Conservation (phyloP, 768 basidiomycete species). For the Boletus sp. region DNA sequence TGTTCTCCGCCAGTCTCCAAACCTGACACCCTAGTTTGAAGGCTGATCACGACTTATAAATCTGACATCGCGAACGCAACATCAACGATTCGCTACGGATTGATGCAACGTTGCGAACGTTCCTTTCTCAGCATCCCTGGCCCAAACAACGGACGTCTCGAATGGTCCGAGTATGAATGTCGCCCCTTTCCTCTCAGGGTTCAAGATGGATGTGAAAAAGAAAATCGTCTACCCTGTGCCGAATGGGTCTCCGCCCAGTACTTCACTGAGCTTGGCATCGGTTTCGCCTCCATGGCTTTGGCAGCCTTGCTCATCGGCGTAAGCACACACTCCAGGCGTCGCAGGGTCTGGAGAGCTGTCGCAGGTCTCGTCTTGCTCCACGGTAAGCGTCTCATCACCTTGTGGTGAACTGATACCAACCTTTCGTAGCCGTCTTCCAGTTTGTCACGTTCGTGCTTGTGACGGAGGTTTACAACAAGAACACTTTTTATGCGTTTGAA, state of each 20-base stretch:
- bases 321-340: slow-evolving; percentile 68
- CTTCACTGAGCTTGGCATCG: slow-evolving; percentile 58
- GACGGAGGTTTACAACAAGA: slow-evolving; percentile 54
- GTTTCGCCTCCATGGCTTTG: slow-evolving; percentile 60
- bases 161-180: slow-evolving; percentile 59
- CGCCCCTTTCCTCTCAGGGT: slow-evolving; percentile 62
- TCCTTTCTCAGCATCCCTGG: slow-evolving; percentile 47
- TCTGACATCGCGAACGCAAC: slow-evolving; percentile 46
- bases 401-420: background rate
- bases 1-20: slow-evolving; percentile 13
- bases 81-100: slow-evolving; percentile 56
- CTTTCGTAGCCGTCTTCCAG: slow-evolving; percentile 51
- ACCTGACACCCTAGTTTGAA: slow-evolving; percentile 32
- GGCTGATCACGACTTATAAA: slow-evolving; percentile 39
- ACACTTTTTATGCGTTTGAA: slow-evolving; percentile 49
- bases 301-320: slow-evolving; percentile 63
- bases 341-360: slow-evolving; percentile 75
- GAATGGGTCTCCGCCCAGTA: slow-evolving; percentile 73
- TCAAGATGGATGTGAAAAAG: slow-evolving; percentile 45
- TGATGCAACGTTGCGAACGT: slow-evolving; percentile 56
- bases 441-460: slow-evolving; percentile 62
- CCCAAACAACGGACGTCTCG: slow-evolving; percentile 40
- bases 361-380: slow-evolving; percentile 63
- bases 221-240: slow-evolving; percentile 59
- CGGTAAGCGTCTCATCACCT: slow-evolving; percentile 35